Evolutionary conservation across 2,329 filamentous ascomycete genomes (phyloP).

Genomic region (Coniochaeta ligniaria): DNA sequence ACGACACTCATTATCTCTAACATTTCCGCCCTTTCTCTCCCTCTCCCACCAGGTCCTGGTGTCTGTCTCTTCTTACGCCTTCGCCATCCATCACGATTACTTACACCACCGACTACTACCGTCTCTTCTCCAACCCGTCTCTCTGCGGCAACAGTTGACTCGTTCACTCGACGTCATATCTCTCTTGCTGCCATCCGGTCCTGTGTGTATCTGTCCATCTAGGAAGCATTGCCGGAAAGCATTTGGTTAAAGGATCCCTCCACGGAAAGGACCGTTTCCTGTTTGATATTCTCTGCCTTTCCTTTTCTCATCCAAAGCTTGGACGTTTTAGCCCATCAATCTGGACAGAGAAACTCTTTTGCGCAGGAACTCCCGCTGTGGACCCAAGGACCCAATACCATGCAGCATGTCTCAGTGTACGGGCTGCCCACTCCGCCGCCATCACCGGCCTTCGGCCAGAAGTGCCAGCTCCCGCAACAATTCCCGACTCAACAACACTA

Average conservation of each 20-base stretch:
- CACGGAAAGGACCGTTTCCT: constrained; percentile 22
- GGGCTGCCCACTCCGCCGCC: constrained; percentile 53
- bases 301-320: constrained; percentile 8
- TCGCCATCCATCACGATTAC: constrained; percentile 7
- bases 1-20: constrained; percentile 16
- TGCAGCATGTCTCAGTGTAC: constrained; percentile 51
- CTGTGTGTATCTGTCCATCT: constrained; percentile 8
- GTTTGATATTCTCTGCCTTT: constrained; percentile 18
- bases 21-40: constrained; percentile 4
- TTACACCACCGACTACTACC: not conserved
- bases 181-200: constrained; percentile 13
- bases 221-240: constrained; percentile 10
- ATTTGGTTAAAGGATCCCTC: constrained; percentile 18
- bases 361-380: constrained; percentile 9
- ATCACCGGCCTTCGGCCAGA: constrained; percentile 45
- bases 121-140: constrained; percentile 1
- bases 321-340: not conserved
- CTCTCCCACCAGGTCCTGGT: constrained; percentile 6
- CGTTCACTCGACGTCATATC: constrained; percentile 42
- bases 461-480: constrained; percentile 33
- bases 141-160: constrained; percentile 24
- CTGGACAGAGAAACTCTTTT: constrained; percentile 3
- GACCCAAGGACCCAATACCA: constrained; percentile 32
- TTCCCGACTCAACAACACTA: constrained; percentile 23
- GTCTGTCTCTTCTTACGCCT: constrained; percentile 6